phyloP scores from a whole-genome alignment of 192 early-diverging fungal genomes.

The Coemansia sp. region DNA sequence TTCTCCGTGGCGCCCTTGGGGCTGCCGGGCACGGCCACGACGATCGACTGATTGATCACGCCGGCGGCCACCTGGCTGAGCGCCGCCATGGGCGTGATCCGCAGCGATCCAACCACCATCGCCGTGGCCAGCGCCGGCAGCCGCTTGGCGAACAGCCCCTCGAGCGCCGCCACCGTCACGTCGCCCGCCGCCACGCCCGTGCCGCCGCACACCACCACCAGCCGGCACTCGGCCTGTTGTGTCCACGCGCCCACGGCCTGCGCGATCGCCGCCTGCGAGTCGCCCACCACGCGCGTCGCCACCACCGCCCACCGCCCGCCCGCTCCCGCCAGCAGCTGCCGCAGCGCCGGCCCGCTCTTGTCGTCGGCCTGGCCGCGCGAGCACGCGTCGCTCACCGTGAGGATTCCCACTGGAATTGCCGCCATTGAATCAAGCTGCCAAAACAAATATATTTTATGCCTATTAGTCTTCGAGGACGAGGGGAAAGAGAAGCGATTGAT shows the following conservation, averaged over 20 bases:
- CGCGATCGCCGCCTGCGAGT: conserved; percentile 55
- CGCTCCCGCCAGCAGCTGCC: conserved; percentile 3
- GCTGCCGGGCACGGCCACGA: conserved; percentile 88
- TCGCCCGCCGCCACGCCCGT: conserved; percentile 87
- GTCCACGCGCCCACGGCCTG: conserved; percentile 52
- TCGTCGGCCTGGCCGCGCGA: conserved; percentile 52
- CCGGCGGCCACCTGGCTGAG: conserved; percentile 76
- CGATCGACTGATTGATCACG: conserved; percentile 55
- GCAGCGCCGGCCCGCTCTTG: conserved; percentile 62
- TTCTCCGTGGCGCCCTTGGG: conserved; percentile 83
- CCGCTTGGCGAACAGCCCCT: conserved; percentile 62
- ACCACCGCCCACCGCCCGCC: conserved; percentile 32
- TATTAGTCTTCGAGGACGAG: too few species aligned
- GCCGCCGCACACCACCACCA: conserved; percentile 87
- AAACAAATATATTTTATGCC: too few species aligned
- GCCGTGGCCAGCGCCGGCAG: conserved; percentile 75
- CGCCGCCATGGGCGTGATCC: conserved; percentile 85
- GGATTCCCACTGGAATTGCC: conserved; percentile 28
- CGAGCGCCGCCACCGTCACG: conserved; percentile 81
- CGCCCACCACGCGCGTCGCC: conserved; percentile 45
- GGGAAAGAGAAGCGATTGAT: too few species aligned
- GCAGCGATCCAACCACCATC: conserved; percentile 70
- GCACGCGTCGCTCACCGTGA: conserved; percentile 65
- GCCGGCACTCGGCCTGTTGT: conserved; percentile 45
- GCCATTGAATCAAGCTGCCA: too few species aligned